Evolutionary conservation across 208 protist genomes (phyloP), one percentile per base, ranked within the genome.

Genomic region (Leishmania lainsoni): DNA sequence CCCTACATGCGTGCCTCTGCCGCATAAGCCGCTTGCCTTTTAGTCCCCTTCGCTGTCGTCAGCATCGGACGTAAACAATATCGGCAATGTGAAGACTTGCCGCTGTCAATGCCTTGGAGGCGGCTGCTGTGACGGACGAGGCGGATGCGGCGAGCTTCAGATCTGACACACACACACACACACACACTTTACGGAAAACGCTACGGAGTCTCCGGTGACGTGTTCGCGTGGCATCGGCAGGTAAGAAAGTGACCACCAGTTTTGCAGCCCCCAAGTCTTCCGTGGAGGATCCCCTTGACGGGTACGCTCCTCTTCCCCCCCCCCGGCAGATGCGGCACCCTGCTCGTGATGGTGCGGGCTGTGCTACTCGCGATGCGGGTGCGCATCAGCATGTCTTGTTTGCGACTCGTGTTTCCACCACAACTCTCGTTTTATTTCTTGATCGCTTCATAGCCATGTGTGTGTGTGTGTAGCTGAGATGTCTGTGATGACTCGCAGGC

Each of bases 61-160:
- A 10, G 68, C 14, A 29, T 45, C 6, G 35, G 45, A 52, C 42
- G 52, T 52, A 45, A 14, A 32, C 42, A 3, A 20, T 4, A 26
- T 48, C 20, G 22, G 68, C 20, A 29, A 73, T 17, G 35, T 66
- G 39, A 49, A 22, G 48, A 54, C n/a, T 3, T 10, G n/a, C 48
- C 70, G 48, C 70, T 32, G 70, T 32, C 45, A 29, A 48, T 51
- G 70, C 10, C 48, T 1, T 42, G 16, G 79, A 52, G 80, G 48
- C 29, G n/a, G 66, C n/a, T 1, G 20, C 51, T 35, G 39, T 4
- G 12, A 58, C 17, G 14, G 48, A 71, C 10, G 68, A n/a, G 20
- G 59, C 73, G 12, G 75, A 71, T 42, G 70, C 26, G 5, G 52
- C 54, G 2, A 66, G 73, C 72, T 81, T 81, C 66, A 85, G 81